These are phyloP conservation scores for Dryas drummondii DNA, from an alignment of 306 rosid species.

Conservation along the genomic window DNA sequence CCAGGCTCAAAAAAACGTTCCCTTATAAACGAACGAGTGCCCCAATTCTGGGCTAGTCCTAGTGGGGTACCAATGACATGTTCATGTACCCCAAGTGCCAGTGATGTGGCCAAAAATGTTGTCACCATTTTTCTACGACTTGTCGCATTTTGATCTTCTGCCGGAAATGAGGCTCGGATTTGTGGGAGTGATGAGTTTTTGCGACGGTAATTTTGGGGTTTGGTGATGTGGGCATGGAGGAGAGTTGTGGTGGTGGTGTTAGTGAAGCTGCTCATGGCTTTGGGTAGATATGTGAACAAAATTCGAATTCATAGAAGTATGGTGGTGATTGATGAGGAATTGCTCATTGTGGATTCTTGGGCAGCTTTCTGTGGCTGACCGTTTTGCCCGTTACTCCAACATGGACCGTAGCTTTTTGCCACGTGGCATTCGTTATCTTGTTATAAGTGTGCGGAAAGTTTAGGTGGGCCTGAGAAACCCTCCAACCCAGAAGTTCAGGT, in stretches of 20 bases:
- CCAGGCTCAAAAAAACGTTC: slow-evolving; percentile 76
- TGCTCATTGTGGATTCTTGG: slow-evolving; percentile 25
- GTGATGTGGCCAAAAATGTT: slow-evolving; percentile 45
- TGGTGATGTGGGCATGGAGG: slow-evolving; percentile 50
- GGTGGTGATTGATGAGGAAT: slow-evolving; percentile 10
- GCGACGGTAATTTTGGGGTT: slow-evolving; percentile 13
- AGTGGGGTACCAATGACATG: slow-evolving; percentile 16
- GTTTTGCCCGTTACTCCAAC: slow-evolving; percentile 22
- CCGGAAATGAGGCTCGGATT: slow-evolving; percentile 24
- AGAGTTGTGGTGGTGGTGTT: slow-evolving; percentile 51
- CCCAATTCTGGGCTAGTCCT: slow-evolving; percentile 77
- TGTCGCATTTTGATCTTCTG: slow-evolving; percentile 22
- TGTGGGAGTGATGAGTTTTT: not conserved
- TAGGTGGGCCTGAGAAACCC: no score
- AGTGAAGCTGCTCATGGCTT: slow-evolving; percentile 64
- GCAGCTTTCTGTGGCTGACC: slow-evolving; percentile 39
- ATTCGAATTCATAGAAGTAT: not conserved
- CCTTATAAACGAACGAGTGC: slow-evolving; percentile 61
- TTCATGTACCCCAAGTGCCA: slow-evolving; percentile 26
- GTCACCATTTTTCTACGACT: slow-evolving; percentile 55
- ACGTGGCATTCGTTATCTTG: slow-evolving; percentile 45
- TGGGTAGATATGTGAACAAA: slow-evolving; percentile 14
- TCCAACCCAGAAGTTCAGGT: no score
- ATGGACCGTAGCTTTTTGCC: slow-evolving; percentile 39
- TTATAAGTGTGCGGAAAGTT: not conserved